Evolutionary conservation across 75 land plant species (phyloP).

Genomic region (Isoetes taiwanensis): DNA sequence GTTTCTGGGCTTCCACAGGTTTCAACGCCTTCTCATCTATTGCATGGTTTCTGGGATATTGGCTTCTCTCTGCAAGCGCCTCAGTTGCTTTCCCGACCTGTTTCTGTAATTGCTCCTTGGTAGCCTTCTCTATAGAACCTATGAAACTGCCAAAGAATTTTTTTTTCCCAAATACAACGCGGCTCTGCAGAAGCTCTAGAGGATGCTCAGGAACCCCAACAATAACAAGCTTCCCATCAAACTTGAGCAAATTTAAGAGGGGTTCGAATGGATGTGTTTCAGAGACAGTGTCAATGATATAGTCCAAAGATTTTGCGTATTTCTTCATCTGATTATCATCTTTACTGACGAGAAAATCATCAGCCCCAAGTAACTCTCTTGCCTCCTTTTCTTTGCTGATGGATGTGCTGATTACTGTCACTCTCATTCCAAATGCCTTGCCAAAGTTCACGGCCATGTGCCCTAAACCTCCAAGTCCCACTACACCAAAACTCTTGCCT

Average conservation of each 20-base stretch:
- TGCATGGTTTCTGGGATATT: too few relatives aligned
- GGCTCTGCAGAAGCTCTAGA: constrained; percentile 17
- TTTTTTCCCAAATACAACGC: too few relatives aligned
- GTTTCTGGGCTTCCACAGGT: too few relatives aligned
- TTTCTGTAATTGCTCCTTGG: too few relatives aligned
- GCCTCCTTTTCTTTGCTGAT: constrained; percentile 48
- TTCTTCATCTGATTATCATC: constrained; percentile 41
- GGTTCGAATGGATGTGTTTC: constrained; percentile 19
- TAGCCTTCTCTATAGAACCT: too few relatives aligned
- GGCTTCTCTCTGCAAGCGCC: too few relatives aligned
- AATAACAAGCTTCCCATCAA: constrained; percentile 27
- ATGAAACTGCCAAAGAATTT: too few relatives aligned
- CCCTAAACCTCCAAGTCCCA: constrained; percentile 60
- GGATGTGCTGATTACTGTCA: constrained; percentile 60
- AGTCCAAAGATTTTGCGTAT: constrained; percentile 24
- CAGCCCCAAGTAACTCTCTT: constrained; percentile 37
- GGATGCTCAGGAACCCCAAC: constrained; percentile 32
- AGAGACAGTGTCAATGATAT: constrained; percentile 33
- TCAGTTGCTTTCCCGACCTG: too few relatives aligned
- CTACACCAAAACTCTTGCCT: constrained; percentile 39
- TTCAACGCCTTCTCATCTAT: too few relatives aligned
- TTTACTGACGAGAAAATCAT: constrained; percentile 47
- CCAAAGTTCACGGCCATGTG: constrained; percentile 55
- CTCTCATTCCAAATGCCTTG: constrained; percentile 45
- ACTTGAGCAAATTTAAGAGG: constrained; percentile 18